These are phyloP conservation scores for Aleurites moluccanus DNA, from an alignment of 441 rosid genomes.

Conservation along the genomic window DNA sequence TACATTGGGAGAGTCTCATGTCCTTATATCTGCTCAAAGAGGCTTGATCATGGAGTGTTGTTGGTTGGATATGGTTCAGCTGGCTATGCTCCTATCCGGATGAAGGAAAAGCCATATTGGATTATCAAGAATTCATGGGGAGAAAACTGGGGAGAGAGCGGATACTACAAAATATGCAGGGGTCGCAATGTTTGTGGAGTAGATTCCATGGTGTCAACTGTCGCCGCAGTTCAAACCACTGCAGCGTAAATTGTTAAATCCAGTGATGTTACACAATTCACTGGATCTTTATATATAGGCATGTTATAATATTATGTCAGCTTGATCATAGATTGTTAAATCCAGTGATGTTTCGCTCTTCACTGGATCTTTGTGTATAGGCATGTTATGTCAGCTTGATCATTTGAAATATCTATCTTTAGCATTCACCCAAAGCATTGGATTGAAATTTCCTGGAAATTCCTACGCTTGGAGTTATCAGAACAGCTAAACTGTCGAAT, in stretches of 20 bases:
- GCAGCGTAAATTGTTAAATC: slow-evolving; percentile 20
- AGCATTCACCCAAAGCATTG: slow-evolving; percentile 16
- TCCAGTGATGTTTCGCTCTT: neutral
- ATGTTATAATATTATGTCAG: neutral
- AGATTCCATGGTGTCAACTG: slow-evolving; percentile 90
- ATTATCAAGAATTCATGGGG: slow-evolving; percentile 98
- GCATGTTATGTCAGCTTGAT: neutral
- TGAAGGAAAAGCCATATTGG: slow-evolving; percentile 96
- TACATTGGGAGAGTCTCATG: slow-evolving; percentile 89
- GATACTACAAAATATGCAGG: slow-evolving; percentile 85
- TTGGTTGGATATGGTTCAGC: slow-evolving; percentile 85
- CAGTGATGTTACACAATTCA: neutral
- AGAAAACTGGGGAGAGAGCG: slow-evolving; percentile 83
- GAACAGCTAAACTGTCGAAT: neutral
- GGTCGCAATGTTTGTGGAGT: slow-evolving; percentile 89
- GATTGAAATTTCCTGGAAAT: slow-evolving; percentile 23
- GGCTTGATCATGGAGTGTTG: slow-evolving; percentile 81
- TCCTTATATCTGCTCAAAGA: slow-evolving; percentile 82
- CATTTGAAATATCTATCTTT: neutral
- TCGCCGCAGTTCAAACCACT: slow-evolving; percentile 50
- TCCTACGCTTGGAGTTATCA: slow-evolving; percentile 12
- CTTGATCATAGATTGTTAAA: slow-evolving; percentile 19
- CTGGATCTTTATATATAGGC: slow-evolving; percentile 26
- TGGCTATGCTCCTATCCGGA: slow-evolving; percentile 74
- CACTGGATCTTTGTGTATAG: slow-evolving; percentile 26